Evolutionary conservation across 768 basidiomycete genomes (phyloP), one percentile per base, ranked within the genome.

Genomic region (Russula emetica): DNA sequence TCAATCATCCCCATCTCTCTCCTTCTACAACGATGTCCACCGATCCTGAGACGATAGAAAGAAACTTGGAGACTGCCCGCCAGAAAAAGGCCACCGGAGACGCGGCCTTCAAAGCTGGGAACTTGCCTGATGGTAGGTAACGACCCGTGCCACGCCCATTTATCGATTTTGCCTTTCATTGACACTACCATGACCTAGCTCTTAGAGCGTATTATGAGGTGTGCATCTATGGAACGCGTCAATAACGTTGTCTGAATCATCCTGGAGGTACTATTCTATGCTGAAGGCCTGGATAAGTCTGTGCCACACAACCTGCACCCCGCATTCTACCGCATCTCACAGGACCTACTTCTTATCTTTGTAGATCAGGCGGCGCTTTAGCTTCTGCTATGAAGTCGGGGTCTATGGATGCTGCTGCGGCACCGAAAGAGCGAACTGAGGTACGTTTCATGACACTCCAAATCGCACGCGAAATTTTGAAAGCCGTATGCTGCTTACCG

Each of bases 171-270:
- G 52, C 28, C 16, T 3, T 32, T 50, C 45, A 55, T 30, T 50
- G 34, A 64, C 40, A 9, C 13, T 32, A 49, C 55, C 28, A 30
- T 30, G 28, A 14, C 61, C 6, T 61, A 93, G 91, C 90, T 60
- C 75, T 93, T 30, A 75, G 80, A 71, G 57, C 68, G 1, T 93
- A 93, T 74, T 88, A 93, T 71, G 81, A 84, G 80, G 90, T 90
- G 69, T 66, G 67, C 62, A 32, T 44, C 44, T 32, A 14, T 47
- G 16, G 36, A 34, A 54, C 38, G 47, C 30, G 36, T 47, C 38
- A 20, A 58, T 49, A 18, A 3, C 36, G 11, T 24, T 18, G 10
- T 58, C 62, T 66, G n/a, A 64, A 44, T 30, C 45, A 14, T n/a
- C 9, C 5, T n/a, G 64, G 26, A 65, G 64, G 60, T 45, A 30